Conservation (phyloP, 441 rosid genomes). For the Adansonia gregorii region DNA sequence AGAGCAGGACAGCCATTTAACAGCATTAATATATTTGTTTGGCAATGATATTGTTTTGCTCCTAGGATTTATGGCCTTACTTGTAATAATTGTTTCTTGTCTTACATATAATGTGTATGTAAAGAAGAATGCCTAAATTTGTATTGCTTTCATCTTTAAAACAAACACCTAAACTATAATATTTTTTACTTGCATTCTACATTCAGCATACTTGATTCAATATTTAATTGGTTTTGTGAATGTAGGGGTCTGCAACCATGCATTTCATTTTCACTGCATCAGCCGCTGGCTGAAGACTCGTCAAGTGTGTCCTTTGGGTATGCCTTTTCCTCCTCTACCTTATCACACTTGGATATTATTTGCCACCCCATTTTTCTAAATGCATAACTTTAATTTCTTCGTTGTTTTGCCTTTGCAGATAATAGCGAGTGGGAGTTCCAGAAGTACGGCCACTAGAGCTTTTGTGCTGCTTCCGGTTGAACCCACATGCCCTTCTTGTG, state of each 20-base stretch:
- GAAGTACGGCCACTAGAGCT: constrained; percentile 81
- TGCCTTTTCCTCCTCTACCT: constrained; percentile 18
- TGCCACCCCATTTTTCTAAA: neutral
- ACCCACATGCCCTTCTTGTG: neutral
- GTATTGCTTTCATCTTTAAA: no score
- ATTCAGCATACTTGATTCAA: neutral
- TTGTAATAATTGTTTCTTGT: neutral
- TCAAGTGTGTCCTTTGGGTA: constrained; percentile 93
- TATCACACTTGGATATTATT: neutral
- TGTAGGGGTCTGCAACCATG: constrained; percentile 91
- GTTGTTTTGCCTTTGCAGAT: constrained; percentile 46
- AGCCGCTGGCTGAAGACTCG: constrained; percentile 98
- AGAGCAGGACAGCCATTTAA: neutral
- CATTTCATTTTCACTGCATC: constrained; percentile 96
- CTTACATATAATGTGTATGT: neutral
- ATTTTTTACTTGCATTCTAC: no score
- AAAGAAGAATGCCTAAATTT: no score
- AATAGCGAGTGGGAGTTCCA: constrained; percentile 99
- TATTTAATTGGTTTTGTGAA: constrained; percentile 8
- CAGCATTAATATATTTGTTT: constrained; percentile 7
- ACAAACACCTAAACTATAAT: no score
- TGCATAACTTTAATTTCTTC: neutral
- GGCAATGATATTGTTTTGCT: neutral
- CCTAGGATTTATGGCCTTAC: neutral
- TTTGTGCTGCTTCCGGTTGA: neutral